These are phyloP conservation scores for Helenozyma rhizophorensis DNA, from an alignment of 805 yeast genomes.

Conservation along the genomic window DNA sequence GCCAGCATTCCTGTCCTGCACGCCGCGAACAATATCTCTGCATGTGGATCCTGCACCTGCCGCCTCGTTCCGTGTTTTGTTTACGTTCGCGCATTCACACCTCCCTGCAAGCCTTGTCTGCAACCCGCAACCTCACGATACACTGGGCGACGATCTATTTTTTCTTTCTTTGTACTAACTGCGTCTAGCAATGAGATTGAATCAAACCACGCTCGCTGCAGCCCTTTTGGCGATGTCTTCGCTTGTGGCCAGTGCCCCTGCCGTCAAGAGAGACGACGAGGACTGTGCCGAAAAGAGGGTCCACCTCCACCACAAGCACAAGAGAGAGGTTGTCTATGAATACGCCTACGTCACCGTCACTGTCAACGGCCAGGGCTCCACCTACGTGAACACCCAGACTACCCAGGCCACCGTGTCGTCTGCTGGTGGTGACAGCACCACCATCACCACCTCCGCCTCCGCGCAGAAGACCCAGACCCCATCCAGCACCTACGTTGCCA, in stretches of 20 bases:
- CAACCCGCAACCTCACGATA: too few species aligned
- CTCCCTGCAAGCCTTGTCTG: too few species aligned
- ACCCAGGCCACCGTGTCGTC: conserved; percentile 5
- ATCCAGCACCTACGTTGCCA: conserved; percentile 1
- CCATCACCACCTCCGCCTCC: conserved; percentile 15
- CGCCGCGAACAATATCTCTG: background rate
- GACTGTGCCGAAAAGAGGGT: conserved; percentile 14
- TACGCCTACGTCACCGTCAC: conserved; percentile 36
- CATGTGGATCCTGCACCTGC: too few species aligned
- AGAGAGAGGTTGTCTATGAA: conserved; percentile 53
- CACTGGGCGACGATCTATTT: too few species aligned
- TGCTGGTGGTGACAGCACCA: conserved; percentile 11
- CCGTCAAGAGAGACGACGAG: conserved; percentile 9
- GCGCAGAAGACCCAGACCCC: conserved; percentile 3
- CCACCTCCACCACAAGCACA: conserved; percentile 61
- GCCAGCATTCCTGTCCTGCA: too few species aligned
- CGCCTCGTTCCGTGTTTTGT: background rate
- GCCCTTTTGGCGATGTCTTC: conserved; percentile 10
- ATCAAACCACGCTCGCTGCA: conserved; percentile 8
- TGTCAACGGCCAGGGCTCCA: conserved; percentile 43
- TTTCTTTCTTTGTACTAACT: conserved; percentile 4
- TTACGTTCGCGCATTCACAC: conserved; percentile 1
- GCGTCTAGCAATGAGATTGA: conserved; percentile 9
- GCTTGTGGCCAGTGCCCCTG: conserved; percentile 13
- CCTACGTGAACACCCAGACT: conserved; percentile 13